Evolutionary conservation across 2,329 filamentous ascomycete species (phyloP).

Genomic region (Alternaria conjuncta): DNA sequence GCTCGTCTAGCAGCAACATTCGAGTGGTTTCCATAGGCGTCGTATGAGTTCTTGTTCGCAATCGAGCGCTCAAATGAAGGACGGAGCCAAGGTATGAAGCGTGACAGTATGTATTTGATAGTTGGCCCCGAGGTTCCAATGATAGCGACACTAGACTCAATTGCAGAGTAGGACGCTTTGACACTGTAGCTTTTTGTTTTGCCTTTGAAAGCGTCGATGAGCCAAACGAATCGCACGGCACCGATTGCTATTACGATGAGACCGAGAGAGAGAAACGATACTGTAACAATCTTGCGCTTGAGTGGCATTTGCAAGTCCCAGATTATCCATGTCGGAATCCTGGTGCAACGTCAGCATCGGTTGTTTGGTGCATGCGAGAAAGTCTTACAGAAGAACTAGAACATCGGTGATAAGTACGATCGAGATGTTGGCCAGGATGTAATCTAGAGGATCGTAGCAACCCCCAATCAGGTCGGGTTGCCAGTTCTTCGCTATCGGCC

Average conservation of each 20-base stretch:
- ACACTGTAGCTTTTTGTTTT: constrained; percentile 20
- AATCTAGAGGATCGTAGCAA: constrained; percentile 10
- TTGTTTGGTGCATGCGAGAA: neutral
- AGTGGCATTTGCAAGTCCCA: constrained; percentile 30
- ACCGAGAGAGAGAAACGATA: constrained; percentile 27
- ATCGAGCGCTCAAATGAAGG: constrained; percentile 11
- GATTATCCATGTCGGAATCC: constrained; percentile 34
- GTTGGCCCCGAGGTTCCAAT: constrained; percentile 23
- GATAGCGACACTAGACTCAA: constrained; percentile 22
- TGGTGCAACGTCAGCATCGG: neutral
- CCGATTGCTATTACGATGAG: constrained; percentile 24
- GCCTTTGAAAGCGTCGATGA: constrained; percentile 23
- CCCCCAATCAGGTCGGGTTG: constrained; percentile 21
- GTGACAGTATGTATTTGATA: constrained; percentile 22
- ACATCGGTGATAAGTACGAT: constrained; percentile 27
- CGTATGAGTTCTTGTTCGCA: constrained; percentile 13
- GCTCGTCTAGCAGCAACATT: constrained; percentile 1
- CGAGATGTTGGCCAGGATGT: constrained; percentile 18
- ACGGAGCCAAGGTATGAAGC: constrained; percentile 21
- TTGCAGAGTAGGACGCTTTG: constrained; percentile 21
- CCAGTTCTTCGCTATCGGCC: constrained; percentile 20
- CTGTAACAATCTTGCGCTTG: constrained; percentile 20
- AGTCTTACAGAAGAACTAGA: constrained; percentile 16
- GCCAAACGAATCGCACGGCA: constrained; percentile 23
- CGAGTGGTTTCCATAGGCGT: constrained; percentile 9